A percentile compares a stretch with the other conserved stretches of the same genome.
Conservation (phyloP, 2,329 filamentous ascomycete genomes). For the Calonectria crousiana region DNA sequence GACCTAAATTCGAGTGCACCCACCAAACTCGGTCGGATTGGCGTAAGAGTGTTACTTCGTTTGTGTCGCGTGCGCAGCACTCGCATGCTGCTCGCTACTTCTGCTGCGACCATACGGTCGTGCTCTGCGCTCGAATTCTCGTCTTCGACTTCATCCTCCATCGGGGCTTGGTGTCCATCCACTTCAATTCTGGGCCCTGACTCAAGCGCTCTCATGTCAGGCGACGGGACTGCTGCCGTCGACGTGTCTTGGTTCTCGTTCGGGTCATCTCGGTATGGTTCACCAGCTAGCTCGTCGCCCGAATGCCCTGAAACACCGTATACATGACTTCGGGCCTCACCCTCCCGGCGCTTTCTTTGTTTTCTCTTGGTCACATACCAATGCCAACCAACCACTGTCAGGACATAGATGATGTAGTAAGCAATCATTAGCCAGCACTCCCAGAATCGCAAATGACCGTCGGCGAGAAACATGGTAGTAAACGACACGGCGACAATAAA, state of each 20-base stretch:
- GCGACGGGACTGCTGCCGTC: slow-evolving; percentile 28
- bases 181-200: slow-evolving; percentile 62
- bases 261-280: slow-evolving; percentile 74
- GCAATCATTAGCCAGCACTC: slow-evolving; percentile 91
- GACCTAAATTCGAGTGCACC: slow-evolving; percentile 95
- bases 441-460: slow-evolving; percentile 87
- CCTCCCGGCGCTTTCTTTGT: slow-evolving; percentile 72
- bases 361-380: slow-evolving; percentile 79
- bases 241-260: slow-evolving; percentile 44
- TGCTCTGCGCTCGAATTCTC: slow-evolving; percentile 66
- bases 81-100: slow-evolving; percentile 94
- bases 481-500: slow-evolving; percentile 90
- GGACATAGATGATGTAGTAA: slow-evolving; percentile 91
- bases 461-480: slow-evolving; percentile 87
- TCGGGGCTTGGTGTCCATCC: slow-evolving; percentile 49
- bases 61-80: slow-evolving; percentile 76
- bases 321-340: slow-evolving; percentile 80
- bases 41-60: slow-evolving; percentile 80
- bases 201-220: slow-evolving; percentile 60
- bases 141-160: slow-evolving; percentile 52
- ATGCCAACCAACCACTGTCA: slow-evolving; percentile 91
- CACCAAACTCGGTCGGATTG: slow-evolving; percentile 92
- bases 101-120: slow-evolving; percentile 77
- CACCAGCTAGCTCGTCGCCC: slow-evolving; percentile 65
- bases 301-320: slow-evolving; percentile 65